These are phyloP conservation scores for Candida andamanensis DNA, from an alignment of 805 yeast genomes.

Conservation along the genomic window DNA sequence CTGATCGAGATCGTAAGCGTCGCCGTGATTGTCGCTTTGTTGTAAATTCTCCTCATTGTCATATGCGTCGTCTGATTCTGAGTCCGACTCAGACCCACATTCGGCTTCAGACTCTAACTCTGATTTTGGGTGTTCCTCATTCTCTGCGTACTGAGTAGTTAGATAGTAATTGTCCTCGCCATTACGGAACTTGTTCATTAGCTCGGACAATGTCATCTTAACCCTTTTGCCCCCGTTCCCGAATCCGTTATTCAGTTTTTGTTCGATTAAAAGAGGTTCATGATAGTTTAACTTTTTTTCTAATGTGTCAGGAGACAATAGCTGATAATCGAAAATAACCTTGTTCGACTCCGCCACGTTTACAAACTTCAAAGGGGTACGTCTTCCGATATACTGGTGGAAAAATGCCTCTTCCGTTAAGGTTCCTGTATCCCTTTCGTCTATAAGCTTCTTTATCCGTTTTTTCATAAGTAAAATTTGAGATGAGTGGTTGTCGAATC, in stretches of 20 bases:
- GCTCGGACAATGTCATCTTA: conserved; percentile 45
- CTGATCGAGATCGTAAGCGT: conserved; percentile 12
- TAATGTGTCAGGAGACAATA: conserved; percentile 32
- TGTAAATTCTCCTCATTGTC: conserved; percentile 1
- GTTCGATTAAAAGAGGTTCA: conserved; percentile 50
- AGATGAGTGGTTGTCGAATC: not conserved
- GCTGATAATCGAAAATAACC: conserved; percentile 19
- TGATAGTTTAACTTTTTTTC: conserved; percentile 32
- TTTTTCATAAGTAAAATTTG: not conserved
- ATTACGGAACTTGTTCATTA: conserved; percentile 35
- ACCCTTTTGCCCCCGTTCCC: conserved; percentile 59
- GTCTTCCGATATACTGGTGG: conserved; percentile 28
- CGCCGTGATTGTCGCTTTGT: too few relatives aligned
- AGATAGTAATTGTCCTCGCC: conserved; percentile 47
- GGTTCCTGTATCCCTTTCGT: not conserved
- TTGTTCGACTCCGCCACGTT: conserved; percentile 22
- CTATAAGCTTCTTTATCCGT: conserved; percentile 1
- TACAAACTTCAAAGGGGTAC: conserved; percentile 45
- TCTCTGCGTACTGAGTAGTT: conserved; percentile 62
- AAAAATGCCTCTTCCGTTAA: conserved; percentile 24
- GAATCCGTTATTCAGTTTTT: conserved; percentile 52
- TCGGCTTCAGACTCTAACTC: conserved; percentile 11
- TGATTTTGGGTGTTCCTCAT: conserved; percentile 9
- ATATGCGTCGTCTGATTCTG: conserved; percentile 13
- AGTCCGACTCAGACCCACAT: conserved; percentile 12